Conservation (phyloP, 192 early-diverging fungal species). For the Coemansia sp. region DNA sequence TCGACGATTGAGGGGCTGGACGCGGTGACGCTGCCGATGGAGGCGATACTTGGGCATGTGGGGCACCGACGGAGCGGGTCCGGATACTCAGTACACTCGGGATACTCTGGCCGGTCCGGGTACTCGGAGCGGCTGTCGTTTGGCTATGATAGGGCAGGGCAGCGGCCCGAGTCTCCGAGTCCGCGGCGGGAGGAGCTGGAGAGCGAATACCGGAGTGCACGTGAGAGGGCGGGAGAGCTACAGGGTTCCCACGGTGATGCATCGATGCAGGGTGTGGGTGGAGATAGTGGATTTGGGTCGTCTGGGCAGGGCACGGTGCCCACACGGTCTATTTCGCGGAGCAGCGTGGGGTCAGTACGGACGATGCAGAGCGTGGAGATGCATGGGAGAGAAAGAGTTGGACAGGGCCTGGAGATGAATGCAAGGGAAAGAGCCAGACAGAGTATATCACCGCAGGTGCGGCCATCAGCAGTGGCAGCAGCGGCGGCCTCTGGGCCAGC, state of each 20-base stretch:
- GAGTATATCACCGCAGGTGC: constrained; percentile 1
- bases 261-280: neutral
- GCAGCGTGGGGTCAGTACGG: constrained; percentile 33
- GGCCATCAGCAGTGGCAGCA: neutral
- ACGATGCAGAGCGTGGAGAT: constrained; percentile 19
- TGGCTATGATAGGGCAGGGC: neutral
- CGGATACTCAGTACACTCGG: constrained; percentile 12
- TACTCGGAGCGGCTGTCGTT: constrained; percentile 14
- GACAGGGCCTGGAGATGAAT: constrained; percentile 6
- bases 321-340: constrained; percentile 43
- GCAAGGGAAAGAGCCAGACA: neutral
- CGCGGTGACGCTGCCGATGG: constrained; percentile 38
- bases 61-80: constrained; percentile 20
- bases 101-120: constrained; percentile 1
- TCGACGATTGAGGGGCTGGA: constrained; percentile 52
- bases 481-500: neutral
- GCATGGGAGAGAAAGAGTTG: neutral
- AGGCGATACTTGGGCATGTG: constrained; percentile 21
- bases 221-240: neutral
- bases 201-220: constrained; percentile 1
- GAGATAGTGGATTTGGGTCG: neutral
- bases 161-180: constrained; percentile 17
- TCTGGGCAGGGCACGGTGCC: constrained; percentile 25
- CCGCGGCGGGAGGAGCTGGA: constrained; percentile 3
- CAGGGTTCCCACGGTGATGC: neutral